These are phyloP conservation scores for Ophiocordyceps robertsii DNA, from an alignment of 2,329 filamentous ascomycete species.

Conservation along the genomic window DNA sequence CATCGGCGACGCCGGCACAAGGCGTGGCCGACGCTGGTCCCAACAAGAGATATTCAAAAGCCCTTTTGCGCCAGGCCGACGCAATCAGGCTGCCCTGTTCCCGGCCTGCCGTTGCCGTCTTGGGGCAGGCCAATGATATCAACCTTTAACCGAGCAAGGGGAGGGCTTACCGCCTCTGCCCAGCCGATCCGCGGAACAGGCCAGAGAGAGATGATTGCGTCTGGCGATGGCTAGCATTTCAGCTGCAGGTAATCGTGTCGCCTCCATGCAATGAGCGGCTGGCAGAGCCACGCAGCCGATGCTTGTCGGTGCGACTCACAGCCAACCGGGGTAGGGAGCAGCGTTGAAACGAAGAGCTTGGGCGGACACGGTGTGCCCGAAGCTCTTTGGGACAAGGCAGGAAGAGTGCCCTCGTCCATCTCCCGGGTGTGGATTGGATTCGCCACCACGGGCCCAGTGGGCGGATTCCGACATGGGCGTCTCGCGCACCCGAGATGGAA, in stretches of 20 bases:
- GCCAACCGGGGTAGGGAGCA: constrained; percentile 2
- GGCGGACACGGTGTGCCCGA: background rate
- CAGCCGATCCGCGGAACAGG: constrained; percentile 3
- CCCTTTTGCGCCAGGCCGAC: background rate
- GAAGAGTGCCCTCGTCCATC: background rate
- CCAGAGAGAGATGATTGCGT: constrained; percentile 1
- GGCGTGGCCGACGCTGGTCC: background rate
- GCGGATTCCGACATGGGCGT: background rate
- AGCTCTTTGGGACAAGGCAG: background rate
- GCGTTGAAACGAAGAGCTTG: background rate
- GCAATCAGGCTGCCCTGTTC: background rate
- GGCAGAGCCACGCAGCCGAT: constrained; percentile 3
- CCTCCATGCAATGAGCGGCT: background rate
- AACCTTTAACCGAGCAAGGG: constrained; percentile 3
- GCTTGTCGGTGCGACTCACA: constrained; percentile 6
- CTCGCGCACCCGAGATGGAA: background rate
- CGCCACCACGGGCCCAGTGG: background rate
- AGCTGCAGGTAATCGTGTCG: constrained; percentile 3
- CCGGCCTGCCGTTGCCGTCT: background rate
- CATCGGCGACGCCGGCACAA: constrained; percentile 2
- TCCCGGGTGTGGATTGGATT: background rate
- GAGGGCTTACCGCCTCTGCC: constrained; percentile 1
- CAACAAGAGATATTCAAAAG: background rate
- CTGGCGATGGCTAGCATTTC: constrained; percentile 1
- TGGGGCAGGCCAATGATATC: constrained; percentile 3